These are phyloP conservation scores for Saccharum hybrid DNA, from an alignment of 202 grass and related monocot genomes.

Conservation along the genomic window DNA sequence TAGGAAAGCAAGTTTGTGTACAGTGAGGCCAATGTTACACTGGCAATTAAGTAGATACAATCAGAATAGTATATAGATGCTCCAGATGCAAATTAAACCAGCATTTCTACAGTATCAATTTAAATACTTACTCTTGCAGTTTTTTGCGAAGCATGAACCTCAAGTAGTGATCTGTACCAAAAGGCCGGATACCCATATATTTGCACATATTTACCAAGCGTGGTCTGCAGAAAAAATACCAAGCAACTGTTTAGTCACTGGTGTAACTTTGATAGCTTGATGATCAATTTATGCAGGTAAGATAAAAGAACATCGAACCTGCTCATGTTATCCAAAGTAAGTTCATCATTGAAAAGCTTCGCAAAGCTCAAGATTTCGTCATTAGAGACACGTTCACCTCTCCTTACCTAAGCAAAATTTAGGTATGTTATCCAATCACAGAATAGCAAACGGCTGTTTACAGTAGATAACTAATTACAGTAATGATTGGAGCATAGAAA, in stretches of 20 bases:
- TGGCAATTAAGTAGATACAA: constrained; percentile 11
- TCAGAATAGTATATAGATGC: neutral
- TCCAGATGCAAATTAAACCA: constrained; percentile 38
- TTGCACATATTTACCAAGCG: constrained; percentile 99
- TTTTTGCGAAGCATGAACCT: constrained; percentile 98
- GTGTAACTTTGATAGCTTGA: constrained; percentile 21
- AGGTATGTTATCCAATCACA: constrained; percentile 44
- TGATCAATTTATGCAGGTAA: constrained; percentile 35
- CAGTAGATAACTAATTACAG: constrained; percentile 6
- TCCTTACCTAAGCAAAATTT: constrained; percentile 73
- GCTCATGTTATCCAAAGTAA: constrained; percentile 98
- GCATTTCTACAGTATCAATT: neutral
- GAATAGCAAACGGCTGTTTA: neutral
- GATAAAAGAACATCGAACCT: constrained; percentile 54
- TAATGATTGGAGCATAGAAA: constrained; percentile 13
- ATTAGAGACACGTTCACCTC: constrained; percentile 78
- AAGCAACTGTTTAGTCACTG: constrained; percentile 35
- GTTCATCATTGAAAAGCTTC: constrained; percentile 96
- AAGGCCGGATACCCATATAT: constrained; percentile 97
- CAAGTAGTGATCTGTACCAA: constrained; percentile 97
- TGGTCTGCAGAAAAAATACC: constrained; percentile 57
- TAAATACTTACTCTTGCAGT: constrained; percentile 78
- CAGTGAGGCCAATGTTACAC: constrained; percentile 6
- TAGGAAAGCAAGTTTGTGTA: neutral
- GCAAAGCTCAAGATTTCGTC: constrained; percentile 94